Evolutionary conservation across 148 eudicot genomes (phyloP), one percentile per base, ranked within the genome.

Genomic region (Dysphania ambrosioides): DNA sequence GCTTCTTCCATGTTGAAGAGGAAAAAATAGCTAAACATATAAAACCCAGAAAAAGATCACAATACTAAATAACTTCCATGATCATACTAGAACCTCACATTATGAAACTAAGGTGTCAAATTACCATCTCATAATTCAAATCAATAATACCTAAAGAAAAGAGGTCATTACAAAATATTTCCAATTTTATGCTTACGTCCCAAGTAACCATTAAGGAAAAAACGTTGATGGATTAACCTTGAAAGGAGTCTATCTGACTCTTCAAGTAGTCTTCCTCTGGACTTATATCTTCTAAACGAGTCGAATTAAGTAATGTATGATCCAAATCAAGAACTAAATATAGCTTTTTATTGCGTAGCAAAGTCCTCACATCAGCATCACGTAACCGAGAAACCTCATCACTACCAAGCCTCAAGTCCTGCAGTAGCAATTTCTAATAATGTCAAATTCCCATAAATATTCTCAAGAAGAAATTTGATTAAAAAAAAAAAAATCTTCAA

Each of bases 361-460:
- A 72, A 58, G 79, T 81, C 75, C 87, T 87, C 38, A 85, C 69
- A 68, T 93, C 98, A 59, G 76, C 87, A 61, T 87, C 77, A 64
- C 95, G 89, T 69, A 93, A 67, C 64, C 97, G 86, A 70, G 83
- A 79, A 72, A 89, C 70, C 76, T 89, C 94, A 75, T 88, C 90
- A 66, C 75, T 77, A 31, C 72, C 83, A 82, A 93, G 89, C 80
- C 86, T 85, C 71, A 89, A 76, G 64, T 82, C 86, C 98, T 93
- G 88, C 80, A 79, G 57, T 42, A 5, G 44, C 56, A 63, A 55
- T 53, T 26, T 21, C 10, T 23, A 67, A 42, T 16, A 27, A 71
- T 23, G 30, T 55, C 9, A 18, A 49, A 21, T 38, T 21, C 30
- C 34, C 38, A 26, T 27, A 40, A 42, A 29, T 44, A n/a, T 7